Evolutionary conservation across 257 asterid species (phyloP), one percentile per base, ranked within the genome.

Genomic region (Fraxinus americana): DNA sequence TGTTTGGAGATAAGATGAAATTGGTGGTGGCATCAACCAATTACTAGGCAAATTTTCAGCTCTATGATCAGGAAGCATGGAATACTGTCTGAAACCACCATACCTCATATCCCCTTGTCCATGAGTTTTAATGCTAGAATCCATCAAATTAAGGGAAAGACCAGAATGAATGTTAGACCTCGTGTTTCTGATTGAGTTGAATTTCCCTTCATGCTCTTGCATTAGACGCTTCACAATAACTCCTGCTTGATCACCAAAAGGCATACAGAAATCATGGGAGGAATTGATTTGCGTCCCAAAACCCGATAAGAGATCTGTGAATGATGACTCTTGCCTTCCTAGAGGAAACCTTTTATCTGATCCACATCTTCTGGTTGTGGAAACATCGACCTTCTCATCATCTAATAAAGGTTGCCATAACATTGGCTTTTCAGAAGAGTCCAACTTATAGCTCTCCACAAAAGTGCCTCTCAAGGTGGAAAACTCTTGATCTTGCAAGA

Each of bases 401-500:
- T 90, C 97, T 75, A 87, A 27, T 43, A 93, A 79, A 67, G 92
- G 84, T 39, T 82, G 84, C 92, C 90, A 89, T 43, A 73, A 39
- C 11, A 82, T 81, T 39, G 87, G 90, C 88, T 89, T 95, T 70
- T 92, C 97, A 41, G 89, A 79, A 75, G 95, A 85, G 21, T 92
- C 92, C 3, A 90, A 87, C 71, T 96, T 95, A 14, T 81, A 84
- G 82, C 82, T 86, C 85, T 93, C 98, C 0, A 85, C 85, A 84
- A 89, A 78, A 66, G 90, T 71, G 66, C 92, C 90, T 88, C 96
- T 86, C 91, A 91, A 87, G 91, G 96, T 88, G 88, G 88, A 84
- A 36, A 79, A 77, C 86, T 95, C 99, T 90, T 93, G 98, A 88
- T 95, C 96, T 88, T 89, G 99, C 88, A 93, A 87, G 91, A 91